Evolutionary conservation across 306 rosid species (phyloP).

Genomic region (Astragalus membranaceus): DNA sequence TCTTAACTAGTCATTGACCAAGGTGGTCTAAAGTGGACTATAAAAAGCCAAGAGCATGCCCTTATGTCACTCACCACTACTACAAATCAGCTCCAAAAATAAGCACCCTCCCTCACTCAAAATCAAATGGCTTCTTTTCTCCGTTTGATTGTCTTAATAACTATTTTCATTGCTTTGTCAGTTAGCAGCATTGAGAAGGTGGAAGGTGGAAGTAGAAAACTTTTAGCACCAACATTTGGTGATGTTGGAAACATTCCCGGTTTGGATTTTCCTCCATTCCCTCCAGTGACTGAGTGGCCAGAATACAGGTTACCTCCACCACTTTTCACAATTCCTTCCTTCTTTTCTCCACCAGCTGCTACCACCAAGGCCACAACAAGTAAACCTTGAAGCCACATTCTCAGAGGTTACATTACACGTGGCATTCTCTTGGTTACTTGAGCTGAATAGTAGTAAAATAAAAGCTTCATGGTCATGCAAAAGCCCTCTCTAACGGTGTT

Average conservation of each 20-base stretch:
- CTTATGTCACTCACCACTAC: neutral
- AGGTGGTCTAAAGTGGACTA: neutral
- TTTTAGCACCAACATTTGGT: slow-evolving; percentile 14
- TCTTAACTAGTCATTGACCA: neutral
- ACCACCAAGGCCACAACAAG: neutral
- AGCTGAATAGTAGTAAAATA: neutral
- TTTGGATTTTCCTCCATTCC: slow-evolving; percentile 8
- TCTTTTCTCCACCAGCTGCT: slow-evolving; percentile 25
- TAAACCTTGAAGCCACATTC: slow-evolving; percentile 22
- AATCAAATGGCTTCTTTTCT: slow-evolving; percentile 20
- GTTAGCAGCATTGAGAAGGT: slow-evolving; percentile 17
- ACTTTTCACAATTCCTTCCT: neutral
- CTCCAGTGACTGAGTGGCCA: slow-evolving; percentile 21
- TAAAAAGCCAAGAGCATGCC: neutral
- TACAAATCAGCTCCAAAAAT: neutral
- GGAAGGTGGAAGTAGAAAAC: slow-evolving; percentile 16
- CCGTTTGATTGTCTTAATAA: neutral
- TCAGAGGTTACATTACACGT: neutral
- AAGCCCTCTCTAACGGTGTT: neutral
- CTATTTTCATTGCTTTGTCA: slow-evolving; percentile 18
- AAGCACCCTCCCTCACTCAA: neutral
- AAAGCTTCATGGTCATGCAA: neutral
- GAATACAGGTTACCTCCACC: slow-evolving; percentile 35
- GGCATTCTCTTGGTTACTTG: neutral
- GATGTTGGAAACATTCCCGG: neutral